Evolutionary conservation across 1,139 yeast species (phyloP), one percentile per base, ranked within the genome.

Genomic region (Taiozyma onychis): DNA sequence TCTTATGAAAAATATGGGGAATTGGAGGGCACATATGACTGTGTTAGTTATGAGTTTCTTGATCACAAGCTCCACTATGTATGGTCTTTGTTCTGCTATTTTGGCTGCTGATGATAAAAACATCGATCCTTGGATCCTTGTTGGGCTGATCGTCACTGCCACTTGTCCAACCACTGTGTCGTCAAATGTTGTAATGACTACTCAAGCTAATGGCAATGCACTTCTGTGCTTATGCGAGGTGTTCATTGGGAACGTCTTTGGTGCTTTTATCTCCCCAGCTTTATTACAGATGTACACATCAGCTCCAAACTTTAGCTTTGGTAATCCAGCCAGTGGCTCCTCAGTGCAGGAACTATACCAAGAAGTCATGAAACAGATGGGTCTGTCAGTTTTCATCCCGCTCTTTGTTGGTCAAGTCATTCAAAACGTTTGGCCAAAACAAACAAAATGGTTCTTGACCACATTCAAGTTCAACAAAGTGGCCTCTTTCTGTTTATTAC

Each of bases 171-270:
- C 97, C 14, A 89, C 97, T 0, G 95, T 89, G 21, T 82, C 93
- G 0, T 89, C 91, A 5, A 89, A 89, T 65, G 96, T 89, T 45
- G 91, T 89, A 28, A 88, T 89, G 96, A 89, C 97, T n/a, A 78
- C 78, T 49, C 76, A 75, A 51, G 91, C 95, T 0, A 83, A 84
- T 58, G 96, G 96, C 7, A 88, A 88, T 65, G 91, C 82, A 55
- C 71, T 87, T 27, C 70, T 89, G 50, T 85, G 96, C 24, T 71
- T 88, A 14, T 85, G 95, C 66, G 96, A 88, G 64, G 96, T 89
- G 22, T 81, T 88, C 52, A 76, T 89, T 44, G 97, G 96, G 2
- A 89, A 90, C 62, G 64, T 89, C 45, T 64, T 88, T 41, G 97
- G 97, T 5, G 95, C 95, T 0, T 89, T 89, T 60, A 73, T 90